Conservation (phyloP, 2,329 filamentous ascomycete species). For the Metarhizium rileyi region DNA sequence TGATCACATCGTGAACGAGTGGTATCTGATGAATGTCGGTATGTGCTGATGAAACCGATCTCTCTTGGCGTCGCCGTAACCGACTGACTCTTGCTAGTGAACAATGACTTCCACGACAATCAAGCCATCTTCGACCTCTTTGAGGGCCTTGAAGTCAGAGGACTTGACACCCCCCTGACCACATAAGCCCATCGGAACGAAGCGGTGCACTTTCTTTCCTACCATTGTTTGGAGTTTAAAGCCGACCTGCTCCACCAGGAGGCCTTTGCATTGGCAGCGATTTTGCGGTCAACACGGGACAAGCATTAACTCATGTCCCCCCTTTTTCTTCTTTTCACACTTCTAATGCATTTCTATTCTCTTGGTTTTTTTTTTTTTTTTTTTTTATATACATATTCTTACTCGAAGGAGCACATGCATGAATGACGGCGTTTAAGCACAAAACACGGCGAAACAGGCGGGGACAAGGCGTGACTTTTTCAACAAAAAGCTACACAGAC, state of each 20-base stretch:
- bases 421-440: slow-evolving; percentile 6
- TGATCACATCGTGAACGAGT: slow-evolving; percentile 74
- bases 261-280: slow-evolving; percentile 7
- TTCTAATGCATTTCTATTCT: not conserved
- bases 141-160: slow-evolving; percentile 60
- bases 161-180: slow-evolving; percentile 39
- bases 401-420: slow-evolving; percentile 1
- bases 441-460: slow-evolving; percentile 10
- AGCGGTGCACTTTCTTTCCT: not conserved
- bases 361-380: slow-evolving; percentile 6
- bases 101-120: slow-evolving; percentile 92
- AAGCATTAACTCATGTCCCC: slow-evolving; percentile 7
- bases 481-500: slow-evolving; percentile 30
- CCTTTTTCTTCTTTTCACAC: not conserved
- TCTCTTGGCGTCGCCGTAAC: not conserved
- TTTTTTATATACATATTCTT: slow-evolving; percentile 10
- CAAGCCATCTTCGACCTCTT: slow-evolving; percentile 80
- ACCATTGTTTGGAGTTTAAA: not conserved
- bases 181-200: not conserved
- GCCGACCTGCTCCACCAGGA: slow-evolving; percentile 8
- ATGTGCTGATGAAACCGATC: slow-evolving; percentile 27
- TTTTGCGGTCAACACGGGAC: slow-evolving; percentile 4
- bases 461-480: slow-evolving; percentile 25
- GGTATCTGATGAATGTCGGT: slow-evolving; percentile 95
- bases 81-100: slow-evolving; percentile 46